Percentiles rank a stretch among this genome's conserved stretches.
Conservation (phyloP, 2,329 filamentous ascomycete species). For the Aspergillus carbonarius region DNA sequence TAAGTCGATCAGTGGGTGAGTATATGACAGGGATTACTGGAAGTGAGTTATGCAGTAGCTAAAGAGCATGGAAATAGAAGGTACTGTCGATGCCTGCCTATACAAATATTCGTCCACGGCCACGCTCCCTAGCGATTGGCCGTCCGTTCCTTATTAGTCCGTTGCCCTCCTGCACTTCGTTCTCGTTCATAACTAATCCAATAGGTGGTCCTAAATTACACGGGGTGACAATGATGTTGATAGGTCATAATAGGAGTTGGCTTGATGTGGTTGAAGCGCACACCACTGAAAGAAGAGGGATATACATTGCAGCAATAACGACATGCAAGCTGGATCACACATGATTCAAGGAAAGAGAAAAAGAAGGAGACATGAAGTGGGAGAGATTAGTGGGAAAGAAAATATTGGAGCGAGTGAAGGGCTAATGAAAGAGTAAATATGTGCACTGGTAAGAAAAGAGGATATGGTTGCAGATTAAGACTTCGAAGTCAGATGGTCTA, state of each 20-base stretch:
- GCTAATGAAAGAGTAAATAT: constrained; percentile 13
- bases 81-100: neutral
- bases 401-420: constrained; percentile 4
- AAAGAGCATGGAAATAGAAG: neutral
- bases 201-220: constrained; percentile 8
- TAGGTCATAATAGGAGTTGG: neutral
- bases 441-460: constrained; percentile 13
- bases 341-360: constrained; percentile 19
- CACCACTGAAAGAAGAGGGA: constrained; percentile 7
- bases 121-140: neutral
- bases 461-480: constrained; percentile 23
- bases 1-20: neutral
- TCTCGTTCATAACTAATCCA: neutral
- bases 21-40: neutral
- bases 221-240: neutral
- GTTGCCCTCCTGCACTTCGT: neutral
- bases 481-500: constrained; percentile 44
- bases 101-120: neutral
- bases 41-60: neutral
- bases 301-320: constrained; percentile 5
- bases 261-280: neutral
- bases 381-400: constrained; percentile 3
- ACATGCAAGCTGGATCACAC: constrained; percentile 12
- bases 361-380: constrained; percentile 7
- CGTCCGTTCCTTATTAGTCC: neutral